phyloP scores from a whole-genome alignment of 306 rosid genomes.

The Cicer judaicum region DNA sequence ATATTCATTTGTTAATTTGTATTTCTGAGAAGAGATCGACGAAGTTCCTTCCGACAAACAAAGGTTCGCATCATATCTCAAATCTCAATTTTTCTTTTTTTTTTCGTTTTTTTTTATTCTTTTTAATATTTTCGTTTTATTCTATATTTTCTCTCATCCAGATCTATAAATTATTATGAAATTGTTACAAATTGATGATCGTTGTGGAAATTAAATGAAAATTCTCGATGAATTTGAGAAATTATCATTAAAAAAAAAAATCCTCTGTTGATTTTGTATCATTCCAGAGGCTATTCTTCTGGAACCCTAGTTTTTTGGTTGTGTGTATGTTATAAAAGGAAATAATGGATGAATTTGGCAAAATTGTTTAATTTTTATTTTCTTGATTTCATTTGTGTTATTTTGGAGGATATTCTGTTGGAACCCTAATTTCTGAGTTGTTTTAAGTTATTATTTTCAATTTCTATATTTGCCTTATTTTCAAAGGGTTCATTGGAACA shows the following conservation, averaged over 20 bases:
- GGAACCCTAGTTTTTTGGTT: conserved; percentile 41
- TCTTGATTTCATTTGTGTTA: conserved; percentile 26
- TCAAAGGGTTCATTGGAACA: conserved; percentile 5
- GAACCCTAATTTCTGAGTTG: conserved; percentile 43
- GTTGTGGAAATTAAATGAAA: not conserved
- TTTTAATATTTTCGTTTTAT: not conserved
- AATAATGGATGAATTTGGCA: not conserved
- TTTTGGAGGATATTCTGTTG: conserved; percentile 5
- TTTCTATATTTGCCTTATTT: conserved; percentile 15
- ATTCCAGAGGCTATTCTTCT: not conserved
- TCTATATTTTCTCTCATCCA: not conserved
- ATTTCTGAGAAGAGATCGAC: conserved; percentile 27
- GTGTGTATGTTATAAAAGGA: not conserved
- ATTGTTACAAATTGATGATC: not conserved
- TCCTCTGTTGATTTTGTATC: not conserved
- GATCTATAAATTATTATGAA: not conserved
- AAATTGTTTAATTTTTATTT: not conserved
- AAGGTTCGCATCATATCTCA: conserved; percentile 30
- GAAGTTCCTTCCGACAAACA: conserved; percentile 35
- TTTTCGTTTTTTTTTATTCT: not conserved
- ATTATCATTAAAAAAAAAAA: not conserved
- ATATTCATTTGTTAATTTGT: conserved; percentile 8
- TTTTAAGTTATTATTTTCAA: conserved; percentile 7
- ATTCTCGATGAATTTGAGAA: conserved; percentile 1
- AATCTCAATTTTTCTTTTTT: conserved; percentile 7